Percentiles rank a stretch among this genome's conserved stretches.
Evolutionary conservation across 2,329 filamentous ascomycete species (phyloP).

Genomic region (Cladophialophora carrionii): DNA sequence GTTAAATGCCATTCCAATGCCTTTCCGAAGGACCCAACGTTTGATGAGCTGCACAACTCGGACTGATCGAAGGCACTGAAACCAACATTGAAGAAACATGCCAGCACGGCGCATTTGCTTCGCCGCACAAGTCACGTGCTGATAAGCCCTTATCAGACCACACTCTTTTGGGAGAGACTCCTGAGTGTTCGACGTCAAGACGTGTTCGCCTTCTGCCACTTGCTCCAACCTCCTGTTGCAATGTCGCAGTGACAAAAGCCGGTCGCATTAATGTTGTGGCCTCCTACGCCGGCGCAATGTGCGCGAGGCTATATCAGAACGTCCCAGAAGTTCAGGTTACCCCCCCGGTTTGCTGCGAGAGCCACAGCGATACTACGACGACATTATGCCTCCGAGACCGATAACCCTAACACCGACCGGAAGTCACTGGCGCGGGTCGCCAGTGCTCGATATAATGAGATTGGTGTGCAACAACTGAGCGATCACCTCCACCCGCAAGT

Average conservation of each 20-base stretch:
- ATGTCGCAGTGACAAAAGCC: slow-evolving; percentile 18
- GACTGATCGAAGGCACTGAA: background rate
- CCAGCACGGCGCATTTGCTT: background rate
- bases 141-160: slow-evolving; percentile 17
- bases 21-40: background rate
- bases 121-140: slow-evolving; percentile 15
- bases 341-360: slow-evolving; percentile 29
- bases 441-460: slow-evolving; percentile 79
- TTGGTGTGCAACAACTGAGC: slow-evolving; percentile 93
- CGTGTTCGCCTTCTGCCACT: background rate
- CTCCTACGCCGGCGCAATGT: slow-evolving; percentile 38
- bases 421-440: slow-evolving; percentile 35
- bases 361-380: slow-evolving; percentile 35
- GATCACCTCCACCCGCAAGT: slow-evolving; percentile 79
- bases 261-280: slow-evolving; percentile 37
- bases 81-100: background rate
- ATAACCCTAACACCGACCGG: slow-evolving; percentile 6
- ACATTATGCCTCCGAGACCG: slow-evolving; percentile 32
- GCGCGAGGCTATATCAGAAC: slow-evolving; percentile 40
- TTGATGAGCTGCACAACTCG: background rate
- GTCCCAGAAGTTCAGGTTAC: slow-evolving; percentile 38
- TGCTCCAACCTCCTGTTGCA: background rate
- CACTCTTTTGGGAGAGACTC: slow-evolving; percentile 9
- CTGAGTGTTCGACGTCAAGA: slow-evolving; percentile 19
- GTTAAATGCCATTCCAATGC: slow-evolving; percentile 30